Evolutionary conservation across 2,329 filamentous ascomycete genomes (phyloP).

Genomic region (Apiospora kogelbergensis): DNA sequence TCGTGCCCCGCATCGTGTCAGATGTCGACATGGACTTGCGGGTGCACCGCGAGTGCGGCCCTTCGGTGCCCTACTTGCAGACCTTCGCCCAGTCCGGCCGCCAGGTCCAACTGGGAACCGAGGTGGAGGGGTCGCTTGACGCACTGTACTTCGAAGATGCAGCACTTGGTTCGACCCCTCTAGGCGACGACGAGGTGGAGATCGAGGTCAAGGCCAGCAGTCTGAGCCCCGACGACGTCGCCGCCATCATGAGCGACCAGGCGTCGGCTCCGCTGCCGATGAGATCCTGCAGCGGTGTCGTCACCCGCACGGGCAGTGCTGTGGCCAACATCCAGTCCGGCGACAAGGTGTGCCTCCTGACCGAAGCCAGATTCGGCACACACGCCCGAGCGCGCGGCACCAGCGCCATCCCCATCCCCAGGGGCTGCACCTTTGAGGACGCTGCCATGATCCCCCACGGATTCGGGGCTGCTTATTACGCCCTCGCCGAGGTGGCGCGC

Average conservation of each 20-base stretch:
- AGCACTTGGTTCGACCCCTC: conserved; percentile 10
- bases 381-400: conserved; percentile 25
- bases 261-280: not conserved
- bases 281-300: not conserved
- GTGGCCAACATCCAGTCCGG: conserved; percentile 23
- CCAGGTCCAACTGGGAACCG: conserved; percentile 17
- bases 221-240: conserved; percentile 28
- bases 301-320: not conserved
- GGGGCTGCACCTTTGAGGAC: conserved; percentile 22
- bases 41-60: conserved; percentile 21
- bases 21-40: conserved; percentile 25
- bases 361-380: conserved; percentile 34
- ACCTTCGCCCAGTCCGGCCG: conserved; percentile 16
- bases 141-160: conserved; percentile 18
- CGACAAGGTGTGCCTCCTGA: conserved; percentile 36
- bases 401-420: conserved; percentile 29
- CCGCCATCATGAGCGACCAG: not conserved
- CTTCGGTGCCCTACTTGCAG: conserved; percentile 22
- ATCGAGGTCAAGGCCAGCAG: conserved; percentile 28
- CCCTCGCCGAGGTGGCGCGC: conserved; percentile 9
- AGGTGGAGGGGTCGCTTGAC: conserved; percentile 15
- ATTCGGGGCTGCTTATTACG: conserved; percentile 14
- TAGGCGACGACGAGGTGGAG: conserved; percentile 35
- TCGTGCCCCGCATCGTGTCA: conserved; percentile 21
- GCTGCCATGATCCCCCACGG: conserved; percentile 13